phyloP scores from a whole-genome alignment of 352 stramenopile genomes.

The Pythium scleroteichum region DNA sequence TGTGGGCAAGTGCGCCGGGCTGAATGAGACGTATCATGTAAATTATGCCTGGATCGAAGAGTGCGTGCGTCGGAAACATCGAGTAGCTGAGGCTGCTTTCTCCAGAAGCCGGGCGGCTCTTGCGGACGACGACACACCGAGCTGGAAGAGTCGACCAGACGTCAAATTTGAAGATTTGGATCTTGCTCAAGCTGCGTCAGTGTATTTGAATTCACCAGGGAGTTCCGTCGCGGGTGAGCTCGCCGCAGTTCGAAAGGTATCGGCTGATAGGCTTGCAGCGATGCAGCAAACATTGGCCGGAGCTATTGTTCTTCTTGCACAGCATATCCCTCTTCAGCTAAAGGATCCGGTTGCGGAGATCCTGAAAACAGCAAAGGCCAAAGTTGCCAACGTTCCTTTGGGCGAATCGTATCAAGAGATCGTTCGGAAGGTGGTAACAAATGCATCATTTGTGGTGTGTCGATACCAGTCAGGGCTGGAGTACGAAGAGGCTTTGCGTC shows the following conservation, averaged over 20 bases:
- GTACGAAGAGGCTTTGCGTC: constrained; percentile 70
- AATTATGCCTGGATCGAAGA: constrained; percentile 86
- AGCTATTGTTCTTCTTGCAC: constrained; percentile 68
- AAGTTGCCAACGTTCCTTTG: constrained; percentile 78
- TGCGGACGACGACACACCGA: constrained; percentile 11
- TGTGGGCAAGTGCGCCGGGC: constrained; percentile 45
- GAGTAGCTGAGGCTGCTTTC: constrained; percentile 51
- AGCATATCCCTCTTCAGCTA: constrained; percentile 69
- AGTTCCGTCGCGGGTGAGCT: constrained; percentile 24
- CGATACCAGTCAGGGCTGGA: constrained; percentile 79
- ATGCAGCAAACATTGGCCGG: constrained; percentile 58
- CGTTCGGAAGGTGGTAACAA: constrained; percentile 73
- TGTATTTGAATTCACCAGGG: constrained; percentile 20
- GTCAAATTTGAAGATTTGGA: constrained; percentile 25
- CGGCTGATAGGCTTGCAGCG: constrained; percentile 43
- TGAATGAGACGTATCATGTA: constrained; percentile 63
- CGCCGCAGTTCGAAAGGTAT: constrained; percentile 20
- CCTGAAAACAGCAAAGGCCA: constrained; percentile 69
- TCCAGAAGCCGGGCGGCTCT: constrained; percentile 1
- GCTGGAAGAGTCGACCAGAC: constrained; percentile 21
- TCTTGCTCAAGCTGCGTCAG: not conserved
- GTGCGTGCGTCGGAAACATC: constrained; percentile 55
- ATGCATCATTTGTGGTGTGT: constrained; percentile 82
- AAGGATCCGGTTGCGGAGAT: constrained; percentile 65
- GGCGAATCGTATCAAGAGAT: constrained; percentile 75